A percentile compares a stretch with the other conserved stretches of the same genome.
Evolutionary conservation across 768 basidiomycete species (phyloP).

Genomic region (Rhizopogon salebrosus): DNA sequence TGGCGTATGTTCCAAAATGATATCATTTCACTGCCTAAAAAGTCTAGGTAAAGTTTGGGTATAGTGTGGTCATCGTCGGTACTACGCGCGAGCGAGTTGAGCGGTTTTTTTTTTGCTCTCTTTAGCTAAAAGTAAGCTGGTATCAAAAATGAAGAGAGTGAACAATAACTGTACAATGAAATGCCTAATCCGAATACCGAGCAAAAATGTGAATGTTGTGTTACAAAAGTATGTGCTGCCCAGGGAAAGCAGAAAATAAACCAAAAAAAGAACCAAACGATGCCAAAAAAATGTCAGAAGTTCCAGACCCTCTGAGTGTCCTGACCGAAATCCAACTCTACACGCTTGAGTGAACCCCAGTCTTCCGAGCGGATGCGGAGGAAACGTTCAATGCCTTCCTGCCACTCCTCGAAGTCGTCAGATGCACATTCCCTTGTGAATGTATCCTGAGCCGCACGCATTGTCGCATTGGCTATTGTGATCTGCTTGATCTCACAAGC

Average conservation of each 20-base stretch:
- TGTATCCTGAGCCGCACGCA: slow-evolving; percentile 10
- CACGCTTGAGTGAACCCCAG: slow-evolving; percentile 13
- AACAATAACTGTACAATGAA: background rate
- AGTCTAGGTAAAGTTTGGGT: background rate
- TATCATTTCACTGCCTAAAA: background rate
- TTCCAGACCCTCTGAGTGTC: slow-evolving; percentile 19
- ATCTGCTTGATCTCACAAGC: slow-evolving; percentile 16
- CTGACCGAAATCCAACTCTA: slow-evolving; percentile 13
- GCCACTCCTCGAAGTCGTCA: slow-evolving; percentile 27
- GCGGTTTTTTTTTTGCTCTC: background rate
- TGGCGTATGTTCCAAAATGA: background rate
- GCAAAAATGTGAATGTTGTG: no score
- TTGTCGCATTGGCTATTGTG: slow-evolving; percentile 8
- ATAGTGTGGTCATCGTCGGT: background rate
- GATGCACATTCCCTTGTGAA: slow-evolving; percentile 25
- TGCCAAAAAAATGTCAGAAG: slow-evolving; percentile 9
- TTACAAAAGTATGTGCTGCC: background rate
- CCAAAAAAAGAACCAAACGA: background rate
- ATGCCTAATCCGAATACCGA: background rate
- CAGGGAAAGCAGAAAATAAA: background rate
- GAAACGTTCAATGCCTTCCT: slow-evolving; percentile 14
- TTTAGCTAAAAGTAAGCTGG: background rate
- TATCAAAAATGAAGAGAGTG: background rate
- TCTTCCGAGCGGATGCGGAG: slow-evolving; percentile 10
- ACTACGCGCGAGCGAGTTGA: background rate